Base-by-base conservation (phyloP, 2,329 filamentous ascomycete genomes). In the Fusarium pseudocircinatum region DNA sequence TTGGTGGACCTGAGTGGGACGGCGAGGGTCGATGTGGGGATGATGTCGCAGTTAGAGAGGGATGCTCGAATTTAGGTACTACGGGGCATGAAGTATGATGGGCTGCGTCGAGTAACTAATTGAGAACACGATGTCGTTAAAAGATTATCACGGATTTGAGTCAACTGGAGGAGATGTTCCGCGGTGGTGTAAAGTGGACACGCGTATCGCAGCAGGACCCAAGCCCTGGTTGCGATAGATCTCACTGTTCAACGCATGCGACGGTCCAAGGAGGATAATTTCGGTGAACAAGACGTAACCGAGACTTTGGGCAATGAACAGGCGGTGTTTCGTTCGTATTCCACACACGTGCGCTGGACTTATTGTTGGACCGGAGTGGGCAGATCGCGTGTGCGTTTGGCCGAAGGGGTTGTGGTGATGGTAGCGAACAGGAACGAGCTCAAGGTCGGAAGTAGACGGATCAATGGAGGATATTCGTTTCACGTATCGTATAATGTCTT, bases 321-420 rank as follows among this genome's bases (percentile, higher is more conserved):
- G 10, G 11, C 14, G 4, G 14, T 10, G 2, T 28, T 22, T 13
- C 18, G 5, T 22, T 53, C 6, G 2, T 5, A 4, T n/a, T 6
- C 14, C 0, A 22, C 4, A n/a, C 9, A 22, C 2, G n/a, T n/a
- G n/a, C n/a, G n/a, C n/a, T n/a, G n/a, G n/a, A n/a, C n/a, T n/a
- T n/a, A n/a, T n/a, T 12, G 2, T 10, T 7, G 20, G 3, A 18
- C 15, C 11, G n/a, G n/a, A n/a, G n/a, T n/a, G 8, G 18, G 14
- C 5, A 10, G 3, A 36, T 53, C 34, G 50, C 11, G 13, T 9
- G 7, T 37, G 10, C 7, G 14, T 18, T 16, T 6, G 20, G 20
- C 7, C 11, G 7, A 3, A 4, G 7, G 3, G 24, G 9, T 1
- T 1, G 8, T 10, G 5, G 34, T 2, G 10, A 1, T 0, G 24